A percentile compares a stretch with the other conserved stretches of the same genome.
Evolutionary conservation across 2,329 filamentous ascomycete species (phyloP).

Genomic region (Penicillium sp.): DNA sequence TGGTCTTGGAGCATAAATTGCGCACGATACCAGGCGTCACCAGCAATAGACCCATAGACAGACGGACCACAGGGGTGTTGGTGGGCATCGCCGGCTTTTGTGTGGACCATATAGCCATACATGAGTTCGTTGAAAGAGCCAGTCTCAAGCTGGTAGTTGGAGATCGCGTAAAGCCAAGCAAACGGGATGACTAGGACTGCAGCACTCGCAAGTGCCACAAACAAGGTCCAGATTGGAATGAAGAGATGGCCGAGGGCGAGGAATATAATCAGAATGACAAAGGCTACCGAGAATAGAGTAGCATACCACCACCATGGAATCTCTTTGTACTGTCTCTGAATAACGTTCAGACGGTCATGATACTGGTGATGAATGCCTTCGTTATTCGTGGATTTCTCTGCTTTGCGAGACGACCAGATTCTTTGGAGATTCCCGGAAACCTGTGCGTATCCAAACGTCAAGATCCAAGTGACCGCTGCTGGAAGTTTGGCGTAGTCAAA

Average conservation of each 20-base stretch:
- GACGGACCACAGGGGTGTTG: constrained; percentile 60
- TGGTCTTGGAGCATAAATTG: constrained; percentile 61
- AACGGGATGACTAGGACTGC: constrained; percentile 57
- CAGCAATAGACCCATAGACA: constrained; percentile 58
- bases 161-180: constrained; percentile 59
- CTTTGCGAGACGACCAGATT: constrained; percentile 40
- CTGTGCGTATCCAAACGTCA: constrained; percentile 53
- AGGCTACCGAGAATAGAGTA: constrained; percentile 50
- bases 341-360: constrained; percentile 57
- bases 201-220: constrained; percentile 56
- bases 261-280: constrained; percentile 52
- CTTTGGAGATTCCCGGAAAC: constrained; percentile 49
- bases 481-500: constrained; percentile 61
- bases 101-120: constrained; percentile 58
- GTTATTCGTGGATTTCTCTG: constrained; percentile 27
- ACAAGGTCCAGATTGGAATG: constrained; percentile 60
- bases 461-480: constrained; percentile 59
- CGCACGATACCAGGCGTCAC: constrained; percentile 61
- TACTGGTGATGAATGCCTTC: constrained; percentile 55
- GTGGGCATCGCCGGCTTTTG: constrained; percentile 47
- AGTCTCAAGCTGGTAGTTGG: constrained; percentile 55
- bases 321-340: constrained; percentile 58
- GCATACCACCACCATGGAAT: constrained; percentile 61
- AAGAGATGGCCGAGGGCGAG: constrained; percentile 54
- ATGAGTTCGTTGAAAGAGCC: constrained; percentile 60